phyloP scores from a whole-genome alignment of 2,329 filamentous ascomycete genomes.

The Microcyclospora tardicrescens region DNA sequence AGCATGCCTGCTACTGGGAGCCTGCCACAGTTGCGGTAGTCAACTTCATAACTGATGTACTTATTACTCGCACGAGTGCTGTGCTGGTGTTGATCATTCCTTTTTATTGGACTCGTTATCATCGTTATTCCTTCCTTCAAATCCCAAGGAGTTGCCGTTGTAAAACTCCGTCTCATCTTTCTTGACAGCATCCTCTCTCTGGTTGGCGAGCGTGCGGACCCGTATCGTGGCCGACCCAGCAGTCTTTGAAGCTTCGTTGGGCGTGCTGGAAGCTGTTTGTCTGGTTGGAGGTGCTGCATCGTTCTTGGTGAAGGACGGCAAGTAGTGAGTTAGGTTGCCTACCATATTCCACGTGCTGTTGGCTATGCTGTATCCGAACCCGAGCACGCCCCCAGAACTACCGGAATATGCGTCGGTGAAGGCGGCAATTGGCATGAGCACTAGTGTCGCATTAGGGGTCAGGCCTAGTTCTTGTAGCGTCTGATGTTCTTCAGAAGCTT shows the following conservation, averaged over 20 bases:
- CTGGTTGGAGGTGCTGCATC: conserved; percentile 2
- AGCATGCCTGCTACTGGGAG: too few relatives aligned
- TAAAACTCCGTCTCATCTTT: conserved; percentile 57
- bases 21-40: too few relatives aligned
- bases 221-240: conserved; percentile 20
- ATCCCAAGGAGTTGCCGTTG: conserved; percentile 75
- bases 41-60: too few relatives aligned
- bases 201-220: conserved; percentile 35
- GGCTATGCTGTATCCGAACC: conserved; percentile 8
- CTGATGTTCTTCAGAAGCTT: conserved; percentile 59
- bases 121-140: conserved; percentile 38
- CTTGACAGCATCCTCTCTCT: conserved; percentile 21
- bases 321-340: not conserved
- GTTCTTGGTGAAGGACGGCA: conserved; percentile 1
- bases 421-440: conserved; percentile 59
- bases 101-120: conserved; percentile 20
- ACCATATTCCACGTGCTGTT: conserved; percentile 1
- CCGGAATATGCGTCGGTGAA: conserved; percentile 47
- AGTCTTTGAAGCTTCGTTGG: conserved; percentile 2
- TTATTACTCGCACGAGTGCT: too few relatives aligned
- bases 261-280: conserved; percentile 1
- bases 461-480: conserved; percentile 58
- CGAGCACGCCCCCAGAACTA: conserved; percentile 17
- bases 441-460: conserved; percentile 66
- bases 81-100: not conserved